Evolutionary conservation across 129 eudicot genomes (phyloP), one percentile per base, ranked within the genome.

Genomic region (Centaurea solstitialis): DNA sequence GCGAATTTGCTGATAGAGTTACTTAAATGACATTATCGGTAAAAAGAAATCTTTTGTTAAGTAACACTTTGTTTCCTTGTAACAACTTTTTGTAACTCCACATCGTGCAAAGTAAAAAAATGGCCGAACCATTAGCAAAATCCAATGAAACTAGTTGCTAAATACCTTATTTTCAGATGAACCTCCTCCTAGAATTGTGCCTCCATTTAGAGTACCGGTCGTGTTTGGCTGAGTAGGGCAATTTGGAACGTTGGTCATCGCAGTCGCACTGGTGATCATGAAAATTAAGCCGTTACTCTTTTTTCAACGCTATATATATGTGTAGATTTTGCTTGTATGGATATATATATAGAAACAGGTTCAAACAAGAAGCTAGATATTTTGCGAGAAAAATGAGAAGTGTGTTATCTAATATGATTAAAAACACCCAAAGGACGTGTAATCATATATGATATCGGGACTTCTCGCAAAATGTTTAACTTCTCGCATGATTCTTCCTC

Each of bases 281-380:
- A 62, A 79, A 80, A 20, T 38, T 39, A 72, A 80, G 17, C 70
- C 73, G 30, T 80, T 80, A 72, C 6, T 72, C 66, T 39, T 65
- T n/a, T 73, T 73, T 73, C 68, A 73, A 41, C 74, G 45, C 23
- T 24, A 80, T 57, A 6, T 43, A 7, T 68, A 39, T n/a, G n/a
- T n/a, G n/a, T 73, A 30, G 53, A 80, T 73, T 35, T 26, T 73
- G 57, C 69, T 78, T 22, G 28, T 7, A 7, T 64, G 0, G 30
- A 37, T 35, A 33, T 57, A 37, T 8, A 4, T 20, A 33, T 33
- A 33, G 37, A 30, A 30, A 3, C 37, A 33, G 5, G 4, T 33
- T 3, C 37, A 33, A 2, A 33, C 2, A 5, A 33, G 37, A 33
- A 33, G 4, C 37, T 33, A 33, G 1, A 33, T 5, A 33, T 33